A percentile compares a stretch with the other conserved stretches of the same genome.
These are phyloP conservation scores for Malania oleifera DNA, from an alignment of 164 flowering plant species.

Conservation along the genomic window DNA sequence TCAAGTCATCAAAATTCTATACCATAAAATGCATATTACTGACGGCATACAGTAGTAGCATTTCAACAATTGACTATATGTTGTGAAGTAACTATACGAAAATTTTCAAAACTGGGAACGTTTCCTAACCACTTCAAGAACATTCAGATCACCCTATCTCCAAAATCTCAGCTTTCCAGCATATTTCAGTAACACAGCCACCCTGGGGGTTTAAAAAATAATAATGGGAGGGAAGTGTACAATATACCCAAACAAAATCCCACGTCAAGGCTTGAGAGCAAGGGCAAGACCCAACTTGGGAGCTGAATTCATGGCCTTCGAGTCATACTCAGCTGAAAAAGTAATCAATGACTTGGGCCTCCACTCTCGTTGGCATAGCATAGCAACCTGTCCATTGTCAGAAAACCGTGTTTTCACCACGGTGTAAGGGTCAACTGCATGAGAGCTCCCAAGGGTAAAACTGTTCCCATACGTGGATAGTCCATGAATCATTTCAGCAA, in stretches of 20 bases:
- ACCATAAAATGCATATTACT: too few species aligned
- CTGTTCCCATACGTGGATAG: constrained; percentile 46
- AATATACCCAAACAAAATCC: constrained; percentile 5
- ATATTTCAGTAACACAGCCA: constrained; percentile 7
- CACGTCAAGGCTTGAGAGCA: constrained; percentile 60
- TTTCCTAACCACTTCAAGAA: constrained; percentile 5
- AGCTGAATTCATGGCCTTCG: constrained; percentile 29
- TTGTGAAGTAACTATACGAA: too few species aligned
- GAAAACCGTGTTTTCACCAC: constrained; percentile 45
- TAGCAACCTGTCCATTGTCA: constrained; percentile 41
- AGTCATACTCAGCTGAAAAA: constrained; percentile 56
- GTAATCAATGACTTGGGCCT: constrained; percentile 69
- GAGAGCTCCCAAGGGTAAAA: constrained; percentile 58
- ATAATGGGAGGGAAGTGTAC: background rate
- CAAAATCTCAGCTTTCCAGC: constrained; percentile 3
- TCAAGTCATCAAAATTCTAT: too few species aligned
- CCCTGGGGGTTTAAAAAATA: constrained; percentile 17
- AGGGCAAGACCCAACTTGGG: constrained; percentile 62
- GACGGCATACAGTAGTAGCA: too few species aligned
- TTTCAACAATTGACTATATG: too few species aligned
- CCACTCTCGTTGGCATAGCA: constrained; percentile 64
- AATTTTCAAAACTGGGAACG: constrained; percentile 25
- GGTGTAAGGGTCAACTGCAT: constrained; percentile 47
- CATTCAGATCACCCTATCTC: background rate
- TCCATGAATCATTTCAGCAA: constrained; percentile 69